Conservation (phyloP, 2,329 filamentous ascomycete genomes). For the Diaporthe longicolla region DNA sequence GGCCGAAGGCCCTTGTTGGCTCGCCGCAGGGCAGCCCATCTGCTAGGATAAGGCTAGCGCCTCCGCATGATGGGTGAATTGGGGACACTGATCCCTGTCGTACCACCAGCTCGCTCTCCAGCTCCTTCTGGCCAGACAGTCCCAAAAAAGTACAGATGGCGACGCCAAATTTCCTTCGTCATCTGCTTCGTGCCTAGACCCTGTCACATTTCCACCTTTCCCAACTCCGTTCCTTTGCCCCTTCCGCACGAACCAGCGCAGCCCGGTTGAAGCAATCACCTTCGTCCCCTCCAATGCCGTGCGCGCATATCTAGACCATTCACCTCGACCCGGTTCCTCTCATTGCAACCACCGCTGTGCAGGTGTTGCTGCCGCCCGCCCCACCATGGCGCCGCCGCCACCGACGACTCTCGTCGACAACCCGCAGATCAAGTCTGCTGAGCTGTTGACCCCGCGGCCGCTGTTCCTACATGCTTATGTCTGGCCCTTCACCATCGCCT, state of each 20-base stretch:
- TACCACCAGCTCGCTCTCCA: not conserved
- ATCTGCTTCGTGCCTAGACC: constrained; percentile 30
- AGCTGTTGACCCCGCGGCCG: constrained; percentile 89
- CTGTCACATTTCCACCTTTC: not conserved
- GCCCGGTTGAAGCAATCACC: not conserved
- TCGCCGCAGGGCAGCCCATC: not conserved
- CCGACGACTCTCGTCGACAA: constrained; percentile 81
- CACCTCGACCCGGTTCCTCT: constrained; percentile 6
- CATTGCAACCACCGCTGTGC: constrained; percentile 23
- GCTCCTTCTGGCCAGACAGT: constrained; percentile 32
- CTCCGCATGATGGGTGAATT: not conserved
- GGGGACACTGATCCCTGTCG: constrained; percentile 26
- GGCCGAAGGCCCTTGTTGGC: not conserved
- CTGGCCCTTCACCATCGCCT: constrained; percentile 92
- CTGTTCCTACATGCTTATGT: constrained; percentile 87
- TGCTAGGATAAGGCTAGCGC: not conserved
- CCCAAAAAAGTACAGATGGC: constrained; percentile 42
- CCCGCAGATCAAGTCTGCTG: constrained; percentile 87
- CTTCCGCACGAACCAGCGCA: not conserved
- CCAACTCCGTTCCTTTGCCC: not conserved
- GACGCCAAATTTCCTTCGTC: constrained; percentile 42
- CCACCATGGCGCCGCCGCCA: constrained; percentile 66
- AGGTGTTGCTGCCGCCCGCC: constrained; percentile 26
- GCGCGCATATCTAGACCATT: constrained; percentile 33
- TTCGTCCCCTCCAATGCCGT: constrained; percentile 10